Evolutionary conservation across 2,329 filamentous ascomycete species (phyloP).

Genomic region (Pseudocercospora fijiensis): DNA sequence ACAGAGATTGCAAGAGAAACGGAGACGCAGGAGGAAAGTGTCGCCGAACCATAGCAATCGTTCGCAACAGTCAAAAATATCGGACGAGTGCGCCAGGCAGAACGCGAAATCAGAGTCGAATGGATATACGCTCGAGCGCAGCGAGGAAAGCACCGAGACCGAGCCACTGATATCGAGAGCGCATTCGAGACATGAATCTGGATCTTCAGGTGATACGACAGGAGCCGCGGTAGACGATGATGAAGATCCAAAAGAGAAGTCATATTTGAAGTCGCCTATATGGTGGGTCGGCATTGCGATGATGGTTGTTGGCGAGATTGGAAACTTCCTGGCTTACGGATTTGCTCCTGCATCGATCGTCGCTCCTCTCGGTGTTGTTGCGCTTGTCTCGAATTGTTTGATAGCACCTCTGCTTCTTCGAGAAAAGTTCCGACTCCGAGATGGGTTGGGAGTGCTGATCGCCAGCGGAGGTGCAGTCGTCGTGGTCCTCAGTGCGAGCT

Average conservation of each 20-base stretch:
- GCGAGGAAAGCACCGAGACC: conserved; percentile 46
- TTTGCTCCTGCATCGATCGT: conserved; percentile 98
- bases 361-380: conserved; percentile 93
- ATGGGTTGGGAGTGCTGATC: conserved; percentile 84
- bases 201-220: conserved; percentile 40
- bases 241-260: conserved; percentile 54
- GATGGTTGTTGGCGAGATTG: conserved; percentile 89
- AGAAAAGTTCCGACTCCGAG: conserved; percentile 79
- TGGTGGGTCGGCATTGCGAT: conserved; percentile 95
- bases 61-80: conserved; percentile 41
- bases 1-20: conserved; percentile 39
- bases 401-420: conserved; percentile 94
- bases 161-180: conserved; percentile 55
- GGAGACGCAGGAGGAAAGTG: conserved; percentile 35
- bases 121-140: conserved; percentile 34
- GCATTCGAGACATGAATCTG: conserved; percentile 45
- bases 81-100: conserved; percentile 34
- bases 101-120: conserved; percentile 25
- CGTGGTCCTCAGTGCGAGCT: conserved; percentile 86
- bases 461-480: conserved; percentile 85
- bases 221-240: conserved; percentile 41
- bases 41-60: conserved; percentile 52
- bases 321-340: conserved; percentile 95
- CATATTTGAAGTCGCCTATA: conserved; percentile 85
- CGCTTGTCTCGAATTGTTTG: conserved; percentile 91